phyloP scores from a whole-genome alignment of 2,329 filamentous ascomycete genomes.

The Epichloe uncinata region DNA sequence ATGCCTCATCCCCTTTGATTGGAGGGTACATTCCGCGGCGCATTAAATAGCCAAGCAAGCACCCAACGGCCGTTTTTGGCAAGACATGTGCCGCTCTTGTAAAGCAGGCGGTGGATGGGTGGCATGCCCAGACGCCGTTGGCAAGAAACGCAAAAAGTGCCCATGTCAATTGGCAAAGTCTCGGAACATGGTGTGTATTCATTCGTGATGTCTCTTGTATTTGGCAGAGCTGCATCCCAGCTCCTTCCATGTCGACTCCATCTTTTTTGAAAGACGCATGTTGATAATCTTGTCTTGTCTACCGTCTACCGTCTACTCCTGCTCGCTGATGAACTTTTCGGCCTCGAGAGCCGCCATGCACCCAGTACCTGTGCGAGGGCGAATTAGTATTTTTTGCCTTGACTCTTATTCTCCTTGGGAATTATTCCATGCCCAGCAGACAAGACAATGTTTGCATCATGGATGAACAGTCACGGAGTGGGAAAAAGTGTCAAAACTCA shows the following conservation, averaged over 20 bases:
- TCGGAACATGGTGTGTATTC: no score
- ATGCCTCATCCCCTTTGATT: no score
- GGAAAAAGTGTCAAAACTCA: conserved; percentile 33
- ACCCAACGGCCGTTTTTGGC: no score
- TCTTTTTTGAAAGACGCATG: neutral
- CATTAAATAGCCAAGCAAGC: no score
- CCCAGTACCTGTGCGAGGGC: conserved; percentile 53
- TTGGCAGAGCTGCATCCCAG: neutral
- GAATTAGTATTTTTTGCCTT: neutral
- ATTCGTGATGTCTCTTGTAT: neutral
- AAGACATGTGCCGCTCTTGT: no score
- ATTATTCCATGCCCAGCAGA: no score
- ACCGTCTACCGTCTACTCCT: conserved; percentile 33
- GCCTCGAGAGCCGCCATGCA: conserved; percentile 94
- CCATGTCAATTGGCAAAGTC: no score
- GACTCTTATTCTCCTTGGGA: neutral
- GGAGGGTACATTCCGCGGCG: no score
- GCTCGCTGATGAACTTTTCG: conserved; percentile 80
- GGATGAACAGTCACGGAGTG: neutral
- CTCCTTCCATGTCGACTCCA: neutral
- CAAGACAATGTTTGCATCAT: no score
- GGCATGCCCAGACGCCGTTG: no score
- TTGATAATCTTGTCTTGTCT: neutral
- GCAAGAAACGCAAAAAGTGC: no score
- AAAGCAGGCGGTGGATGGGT: no score